Conservation (phyloP, 2,329 filamentous ascomycete species). For the Madurella mycetomatis region DNA sequence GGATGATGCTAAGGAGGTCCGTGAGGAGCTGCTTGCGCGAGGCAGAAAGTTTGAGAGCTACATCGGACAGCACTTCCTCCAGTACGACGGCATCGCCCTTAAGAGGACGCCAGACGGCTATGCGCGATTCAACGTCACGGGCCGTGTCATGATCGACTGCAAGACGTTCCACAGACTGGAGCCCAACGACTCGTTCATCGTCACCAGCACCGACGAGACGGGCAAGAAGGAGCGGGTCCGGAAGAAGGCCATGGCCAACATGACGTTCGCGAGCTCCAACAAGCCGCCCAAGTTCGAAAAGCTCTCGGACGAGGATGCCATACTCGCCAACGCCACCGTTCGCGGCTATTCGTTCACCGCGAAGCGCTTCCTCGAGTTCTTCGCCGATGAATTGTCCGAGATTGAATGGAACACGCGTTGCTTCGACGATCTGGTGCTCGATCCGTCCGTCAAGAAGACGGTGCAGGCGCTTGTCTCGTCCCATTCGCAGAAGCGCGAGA, state of each 20-base stretch:
- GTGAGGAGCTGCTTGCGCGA: slow-evolving; percentile 27
- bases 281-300: slow-evolving; percentile 9
- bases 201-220: background rate
- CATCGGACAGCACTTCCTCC: slow-evolving; percentile 25
- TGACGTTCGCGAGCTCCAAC: slow-evolving; percentile 4
- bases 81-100: slow-evolving; percentile 24
- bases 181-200: slow-evolving; percentile 22
- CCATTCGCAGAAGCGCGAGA: slow-evolving; percentile 19
- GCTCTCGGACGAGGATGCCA: slow-evolving; percentile 21
- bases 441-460: slow-evolving; percentile 26
- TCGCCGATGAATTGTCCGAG: slow-evolving; percentile 18
- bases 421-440: slow-evolving; percentile 23
- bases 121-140: slow-evolving; percentile 27
- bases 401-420: slow-evolving; percentile 23
- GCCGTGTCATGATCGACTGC: slow-evolving; percentile 37
- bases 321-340: slow-evolving; percentile 21
- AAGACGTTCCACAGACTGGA: slow-evolving; percentile 32
- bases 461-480: slow-evolving; percentile 28
- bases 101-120: slow-evolving; percentile 16
- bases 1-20: slow-evolving; percentile 24
- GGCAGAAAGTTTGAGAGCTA: slow-evolving; percentile 35
- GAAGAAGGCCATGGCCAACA: background rate
- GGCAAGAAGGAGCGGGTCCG: slow-evolving; percentile 10
- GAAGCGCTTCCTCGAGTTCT: slow-evolving; percentile 22
- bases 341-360: slow-evolving; percentile 23